Base-by-base conservation (phyloP, 2,329 filamentous ascomycete genomes). In the Fusarium hostae region DNA sequence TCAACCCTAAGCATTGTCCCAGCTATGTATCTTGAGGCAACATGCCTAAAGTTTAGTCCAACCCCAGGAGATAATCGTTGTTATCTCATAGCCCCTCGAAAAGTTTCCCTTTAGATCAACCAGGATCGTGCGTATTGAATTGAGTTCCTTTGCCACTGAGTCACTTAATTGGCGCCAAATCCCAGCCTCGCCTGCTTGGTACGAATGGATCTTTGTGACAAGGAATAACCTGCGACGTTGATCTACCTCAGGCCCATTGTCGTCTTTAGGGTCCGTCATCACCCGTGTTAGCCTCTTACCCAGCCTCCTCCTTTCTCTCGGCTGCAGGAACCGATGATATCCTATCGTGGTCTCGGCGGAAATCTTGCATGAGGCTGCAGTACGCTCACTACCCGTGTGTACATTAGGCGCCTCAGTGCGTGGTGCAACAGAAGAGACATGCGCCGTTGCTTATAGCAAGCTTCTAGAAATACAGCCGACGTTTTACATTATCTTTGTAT, bases 301-400 rank as follows among this genome's bases (percentile, higher is more conserved):
- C 61, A 68, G 52, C 65, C 59, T 64, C 63, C 55, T 66, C 59
- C 45, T 60, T 64, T 61, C 54, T 50, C 40, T 68, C 62, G 47
- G 59, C 59, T 56, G 59, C 61, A 69, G 60, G 68, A 58, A 64
- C 56, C 60, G 63, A 72, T 63, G 68, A 63, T 59, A 72, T 64
- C 57, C 70, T 44, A 71, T 50, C 50, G 72, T 76, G 68, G 67
- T 70, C 68, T 64, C 69, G 63, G 68, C 70, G 74, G 74, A 72
- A 68, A 79, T 79, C 77, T 77, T 78, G 76, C 78, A 79, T 76
- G 63, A 58, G 69, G 63, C 59, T 72, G 70, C 68, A 68, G 71
- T 61, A 71, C 54, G 63, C 55, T 67, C 51, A 45, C 59, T 66
- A 40, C 41, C 63, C 40, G 45, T 64, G 34, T 39, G 51, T 40